Evolutionary conservation across 2,329 filamentous ascomycete species (phyloP), one percentile per base, ranked within the genome.

Genomic region (Talaromyces sp.): DNA sequence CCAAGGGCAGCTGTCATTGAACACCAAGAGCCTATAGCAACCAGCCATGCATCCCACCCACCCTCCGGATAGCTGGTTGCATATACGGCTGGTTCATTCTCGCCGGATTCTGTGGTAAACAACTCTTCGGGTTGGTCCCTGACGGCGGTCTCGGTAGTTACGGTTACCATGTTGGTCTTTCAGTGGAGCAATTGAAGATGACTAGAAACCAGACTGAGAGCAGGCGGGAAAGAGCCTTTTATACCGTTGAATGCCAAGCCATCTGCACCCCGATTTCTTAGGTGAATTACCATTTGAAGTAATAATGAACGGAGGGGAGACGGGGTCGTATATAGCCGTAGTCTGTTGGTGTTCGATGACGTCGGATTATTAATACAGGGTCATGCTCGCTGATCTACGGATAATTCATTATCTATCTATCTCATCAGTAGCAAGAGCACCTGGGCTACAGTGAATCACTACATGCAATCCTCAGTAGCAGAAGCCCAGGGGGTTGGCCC

Each of bases 11-110:
- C 74, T 27, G 79, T 70, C 68, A 81, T 78, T 29, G 74, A 72
- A 70, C 75, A 79, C 70, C 76, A 80, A 17, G 78, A 74, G 5
- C 79, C 81, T 2, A 77, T 66, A 0, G 81, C 80, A 1, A 81
- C 79, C 0, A 78, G 73, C 78, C 80, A 82, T 38, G 80, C 79
- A 47, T 70, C 67, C 1, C 73, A 65, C 0, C 80, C 80, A 17
- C 80, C 80, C 66, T 82, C 81, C 0, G 80, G 80, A 65, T 73
- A 76, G 38, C 45, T 62, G 47, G 29, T 22, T 22, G 38, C 40
- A 61, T 34, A 45, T 15, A 61, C 27, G 61, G 43, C 25, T 25
- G 58, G 59, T 61, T 34, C 59, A 61, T 36, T 29, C 47, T 61
- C 43, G n/a, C 31, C 59, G 27, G 17, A 34, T 31, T 61, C 40